These are phyloP conservation scores for Gossypium longicalyx DNA, from an alignment of 345 rosid genomes.

Conservation along the genomic window DNA sequence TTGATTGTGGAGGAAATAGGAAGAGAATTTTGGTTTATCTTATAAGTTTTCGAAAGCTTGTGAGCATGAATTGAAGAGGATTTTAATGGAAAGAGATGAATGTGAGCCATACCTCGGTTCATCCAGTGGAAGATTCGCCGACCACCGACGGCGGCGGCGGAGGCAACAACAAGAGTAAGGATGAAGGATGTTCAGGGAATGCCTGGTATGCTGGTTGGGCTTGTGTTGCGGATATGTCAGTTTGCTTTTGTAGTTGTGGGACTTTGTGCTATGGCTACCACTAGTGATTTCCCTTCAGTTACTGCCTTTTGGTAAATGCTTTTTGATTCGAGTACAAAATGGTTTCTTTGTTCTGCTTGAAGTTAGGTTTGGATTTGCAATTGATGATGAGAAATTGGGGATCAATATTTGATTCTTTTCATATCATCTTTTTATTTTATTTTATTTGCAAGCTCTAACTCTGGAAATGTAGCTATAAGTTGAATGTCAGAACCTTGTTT, in stretches of 20 bases:
- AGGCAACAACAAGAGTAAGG: constrained; percentile 34
- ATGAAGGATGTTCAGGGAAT: constrained; percentile 68
- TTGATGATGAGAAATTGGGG: not conserved
- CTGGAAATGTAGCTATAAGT: not conserved
- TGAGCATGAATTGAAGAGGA: constrained; percentile 27
- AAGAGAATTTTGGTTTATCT: too few relatives aligned
- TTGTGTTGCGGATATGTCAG: constrained; percentile 49
- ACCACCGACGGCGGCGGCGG: constrained; percentile 30
- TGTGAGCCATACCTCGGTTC: constrained; percentile 79
- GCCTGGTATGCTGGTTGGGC: constrained; percentile 64
- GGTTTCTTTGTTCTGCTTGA: not conserved
- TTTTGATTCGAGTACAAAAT: not conserved
- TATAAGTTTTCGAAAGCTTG: too few relatives aligned
- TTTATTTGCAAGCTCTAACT: not conserved
- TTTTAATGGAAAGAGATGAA: constrained; percentile 52
- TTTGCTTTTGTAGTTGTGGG: constrained; percentile 55
- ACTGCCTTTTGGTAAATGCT: constrained; percentile 55
- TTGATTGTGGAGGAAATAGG: too few relatives aligned
- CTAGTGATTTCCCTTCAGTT: constrained; percentile 67
- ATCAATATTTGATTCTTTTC: not conserved
- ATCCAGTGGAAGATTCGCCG: constrained; percentile 67
- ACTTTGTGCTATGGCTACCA: constrained; percentile 57
- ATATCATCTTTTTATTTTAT: not conserved
- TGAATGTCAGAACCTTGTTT: not conserved
- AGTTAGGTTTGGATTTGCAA: not conserved